Percentiles rank a stretch among this genome's conserved stretches.
These are phyloP conservation scores for Talaromyces piceae DNA, from an alignment of 2,329 filamentous ascomycete species.

Conservation along the genomic window DNA sequence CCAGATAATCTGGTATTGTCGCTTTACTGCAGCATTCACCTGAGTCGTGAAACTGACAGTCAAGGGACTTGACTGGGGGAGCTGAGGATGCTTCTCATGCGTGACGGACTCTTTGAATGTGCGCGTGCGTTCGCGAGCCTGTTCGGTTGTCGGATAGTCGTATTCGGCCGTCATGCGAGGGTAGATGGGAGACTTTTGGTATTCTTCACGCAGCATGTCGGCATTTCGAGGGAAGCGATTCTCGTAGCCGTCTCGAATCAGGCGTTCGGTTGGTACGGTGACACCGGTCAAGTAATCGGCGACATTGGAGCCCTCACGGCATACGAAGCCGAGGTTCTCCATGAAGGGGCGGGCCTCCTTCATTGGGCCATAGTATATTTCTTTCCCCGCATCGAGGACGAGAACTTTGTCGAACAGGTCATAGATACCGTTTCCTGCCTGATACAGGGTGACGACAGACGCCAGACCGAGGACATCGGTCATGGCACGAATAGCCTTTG, in stretches of 20 bases:
- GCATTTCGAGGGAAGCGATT: conserved; percentile 39
- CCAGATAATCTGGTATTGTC: conserved; percentile 60
- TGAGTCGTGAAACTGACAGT: conserved; percentile 52
- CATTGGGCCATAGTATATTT: conserved; percentile 58
- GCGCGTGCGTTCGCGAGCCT: conserved; percentile 44
- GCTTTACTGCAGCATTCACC: conserved; percentile 32
- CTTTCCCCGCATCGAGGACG: conserved; percentile 57
- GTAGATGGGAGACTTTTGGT: conserved; percentile 47
- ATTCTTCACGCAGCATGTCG: conserved; percentile 39
- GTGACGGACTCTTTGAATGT: conserved; percentile 49
- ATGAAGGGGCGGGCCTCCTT: conserved; percentile 56
- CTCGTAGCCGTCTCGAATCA: conserved; percentile 38
- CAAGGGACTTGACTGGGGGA: conserved; percentile 49
- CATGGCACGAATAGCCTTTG: conserved; percentile 55
- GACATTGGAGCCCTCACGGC: conserved; percentile 54
- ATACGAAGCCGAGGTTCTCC: conserved; percentile 57
- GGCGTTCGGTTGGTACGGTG: conserved; percentile 48
- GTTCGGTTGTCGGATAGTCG: conserved; percentile 46
- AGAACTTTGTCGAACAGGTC: conserved; percentile 64
- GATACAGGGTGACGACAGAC: conserved; percentile 59
- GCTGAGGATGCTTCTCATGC: conserved; percentile 48
- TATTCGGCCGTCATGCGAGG: conserved; percentile 49
- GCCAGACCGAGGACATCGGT: conserved; percentile 55
- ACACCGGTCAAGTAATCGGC: conserved; percentile 61
- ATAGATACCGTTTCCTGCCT: conserved; percentile 64